phyloP scores from a whole-genome alignment of 208 protist species.

The Angomonas ambiguus region DNA sequence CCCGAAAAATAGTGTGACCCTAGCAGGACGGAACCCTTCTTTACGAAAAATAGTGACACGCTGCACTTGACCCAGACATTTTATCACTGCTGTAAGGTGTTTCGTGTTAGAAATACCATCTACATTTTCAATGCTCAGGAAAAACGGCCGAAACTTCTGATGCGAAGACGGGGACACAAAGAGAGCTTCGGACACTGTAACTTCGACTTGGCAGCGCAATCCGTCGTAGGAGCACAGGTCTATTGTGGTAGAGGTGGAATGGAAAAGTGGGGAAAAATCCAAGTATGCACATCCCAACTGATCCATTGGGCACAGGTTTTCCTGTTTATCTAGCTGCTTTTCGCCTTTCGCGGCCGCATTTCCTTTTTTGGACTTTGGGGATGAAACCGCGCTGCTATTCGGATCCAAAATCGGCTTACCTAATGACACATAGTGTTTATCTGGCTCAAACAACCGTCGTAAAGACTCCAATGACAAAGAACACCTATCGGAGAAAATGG shows the following conservation, averaged over 20 bases:
- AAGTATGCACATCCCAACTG: not conserved
- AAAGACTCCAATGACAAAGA: not conserved
- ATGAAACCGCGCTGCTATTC: not conserved
- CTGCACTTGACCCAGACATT: not conserved
- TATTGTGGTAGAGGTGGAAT: not conserved
- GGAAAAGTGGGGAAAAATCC: not conserved
- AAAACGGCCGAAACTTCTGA: conserved; percentile 26
- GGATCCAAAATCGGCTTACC: not conserved
- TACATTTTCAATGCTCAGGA: not conserved
- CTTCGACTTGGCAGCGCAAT: conserved; percentile 15
- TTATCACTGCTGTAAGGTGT: not conserved
- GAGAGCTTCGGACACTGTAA: conserved; percentile 13
- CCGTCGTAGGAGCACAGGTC: not conserved
- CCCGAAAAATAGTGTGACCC: conserved; percentile 12
- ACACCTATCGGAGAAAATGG: not conserved
- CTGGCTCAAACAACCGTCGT: not conserved
- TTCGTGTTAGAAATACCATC: not conserved
- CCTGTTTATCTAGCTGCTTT: not conserved
- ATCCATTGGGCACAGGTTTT: not conserved
- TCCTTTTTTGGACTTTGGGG: conserved; percentile 1
- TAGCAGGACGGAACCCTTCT: not conserved
- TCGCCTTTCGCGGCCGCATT: not conserved
- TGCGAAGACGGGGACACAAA: conserved; percentile 14
- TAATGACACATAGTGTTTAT: not conserved
- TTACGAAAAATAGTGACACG: not conserved